phyloP scores from a whole-genome alignment of 129 eudicot genomes.

The Lonicera japonica region DNA sequence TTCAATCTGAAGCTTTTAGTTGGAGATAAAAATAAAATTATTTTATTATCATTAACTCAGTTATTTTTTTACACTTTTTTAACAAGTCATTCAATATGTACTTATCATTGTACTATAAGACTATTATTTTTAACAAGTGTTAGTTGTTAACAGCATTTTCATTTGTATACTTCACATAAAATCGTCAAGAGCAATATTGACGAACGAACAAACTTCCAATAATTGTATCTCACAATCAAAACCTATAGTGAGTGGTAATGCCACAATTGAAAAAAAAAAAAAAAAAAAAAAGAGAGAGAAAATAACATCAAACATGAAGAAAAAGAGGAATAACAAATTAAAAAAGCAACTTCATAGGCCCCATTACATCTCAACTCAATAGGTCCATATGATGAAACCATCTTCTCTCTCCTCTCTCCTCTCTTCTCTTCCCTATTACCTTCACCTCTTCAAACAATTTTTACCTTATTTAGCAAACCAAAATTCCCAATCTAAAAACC shows the following conservation, averaged over 20 bases:
- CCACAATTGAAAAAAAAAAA: background rate
- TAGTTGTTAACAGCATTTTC: too few relatives aligned
- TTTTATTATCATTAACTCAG: too few relatives aligned
- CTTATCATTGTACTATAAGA: too few relatives aligned
- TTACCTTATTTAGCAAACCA: background rate
- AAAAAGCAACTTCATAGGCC: constrained; percentile 3
- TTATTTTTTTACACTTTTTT: too few relatives aligned
- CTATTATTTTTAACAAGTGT: too few relatives aligned
- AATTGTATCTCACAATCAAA: background rate
- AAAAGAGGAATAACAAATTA: background rate
- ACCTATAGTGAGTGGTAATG: background rate
- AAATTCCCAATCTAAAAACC: background rate
- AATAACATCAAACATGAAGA: background rate
- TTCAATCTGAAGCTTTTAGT: too few relatives aligned
- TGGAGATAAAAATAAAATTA: too few relatives aligned
- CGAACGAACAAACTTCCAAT: background rate
- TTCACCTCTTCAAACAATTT: background rate
- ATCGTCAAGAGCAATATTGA: background rate
- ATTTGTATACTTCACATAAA: background rate
- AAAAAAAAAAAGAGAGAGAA: too few relatives aligned
- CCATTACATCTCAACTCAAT: constrained; percentile 4
- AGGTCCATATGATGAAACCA: constrained; percentile 4
- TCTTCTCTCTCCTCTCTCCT: background rate
- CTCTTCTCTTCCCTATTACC: background rate
- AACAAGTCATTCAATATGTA: too few relatives aligned